A percentile compares a stretch with the other conserved stretches of the same genome.
phyloP scores from a whole-genome alignment of 352 stramenopile genomes.

The Globisporangium yorkense region DNA sequence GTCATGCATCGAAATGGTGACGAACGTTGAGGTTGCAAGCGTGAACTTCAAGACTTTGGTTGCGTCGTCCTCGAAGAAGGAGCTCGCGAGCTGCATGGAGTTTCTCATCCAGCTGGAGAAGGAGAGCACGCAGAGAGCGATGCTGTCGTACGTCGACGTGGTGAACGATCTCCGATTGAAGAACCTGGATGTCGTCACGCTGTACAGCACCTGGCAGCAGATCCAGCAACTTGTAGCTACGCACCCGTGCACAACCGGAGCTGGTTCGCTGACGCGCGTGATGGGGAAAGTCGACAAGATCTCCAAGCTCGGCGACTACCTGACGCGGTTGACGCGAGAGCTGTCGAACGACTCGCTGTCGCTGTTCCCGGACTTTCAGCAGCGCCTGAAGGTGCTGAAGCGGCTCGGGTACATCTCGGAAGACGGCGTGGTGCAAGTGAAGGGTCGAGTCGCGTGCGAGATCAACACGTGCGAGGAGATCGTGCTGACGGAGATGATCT shows the following conservation, averaged over 20 bases:
- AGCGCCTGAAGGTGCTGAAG: constrained; percentile 90
- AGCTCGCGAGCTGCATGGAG: constrained; percentile 62
- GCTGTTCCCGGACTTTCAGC: constrained; percentile 97
- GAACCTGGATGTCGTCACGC: constrained; percentile 68
- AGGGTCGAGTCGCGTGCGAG: constrained; percentile 97
- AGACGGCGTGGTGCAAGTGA: constrained; percentile 89
- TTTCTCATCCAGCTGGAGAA: constrained; percentile 77
- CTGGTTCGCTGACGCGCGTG: constrained; percentile 27
- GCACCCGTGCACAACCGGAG: constrained; percentile 36
- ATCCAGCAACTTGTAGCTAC: constrained; percentile 42
- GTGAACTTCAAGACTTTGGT: constrained; percentile 69
- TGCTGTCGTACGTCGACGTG: constrained; percentile 57
- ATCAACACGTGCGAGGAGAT: constrained; percentile 98
- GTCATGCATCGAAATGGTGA: constrained; percentile 69
- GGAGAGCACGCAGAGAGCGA: constrained; percentile 41
- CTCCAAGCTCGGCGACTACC: constrained; percentile 66
- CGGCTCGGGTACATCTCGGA: constrained; percentile 93
- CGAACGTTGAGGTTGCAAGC: constrained; percentile 24
- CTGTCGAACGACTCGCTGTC: constrained; percentile 88
- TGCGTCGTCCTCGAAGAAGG: constrained; percentile 56
- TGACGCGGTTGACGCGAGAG: constrained; percentile 48
- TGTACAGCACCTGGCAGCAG: constrained; percentile 57
- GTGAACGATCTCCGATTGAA: constrained; percentile 74
- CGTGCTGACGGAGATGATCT: constrained; percentile 98
- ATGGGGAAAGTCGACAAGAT: constrained; percentile 69